Base-by-base conservation (phyloP, 495 filamentous ascomycete genomes). In the Pseudoneurospora amorphoporcata region DNA sequence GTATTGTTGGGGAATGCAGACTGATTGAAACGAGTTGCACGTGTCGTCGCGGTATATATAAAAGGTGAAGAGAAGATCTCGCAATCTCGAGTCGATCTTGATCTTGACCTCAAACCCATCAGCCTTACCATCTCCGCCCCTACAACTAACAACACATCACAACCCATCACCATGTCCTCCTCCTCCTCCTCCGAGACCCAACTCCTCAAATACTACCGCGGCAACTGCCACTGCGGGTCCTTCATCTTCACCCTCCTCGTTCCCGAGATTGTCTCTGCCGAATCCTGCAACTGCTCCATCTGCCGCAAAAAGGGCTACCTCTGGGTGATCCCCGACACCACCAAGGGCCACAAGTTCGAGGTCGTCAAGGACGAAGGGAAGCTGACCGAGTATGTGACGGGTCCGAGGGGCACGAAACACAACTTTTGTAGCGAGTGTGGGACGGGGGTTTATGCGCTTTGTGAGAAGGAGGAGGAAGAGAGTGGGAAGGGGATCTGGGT, bases 141-240 rank as follows among this genome's bases (percentile, higher is more conserved):
- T n/a, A 45, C 42, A 3, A 10, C n/a, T 23, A 23, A 23, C 0
- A 42, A 17, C 0, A 4, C 40, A 45, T 19, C 42, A 16, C 16
- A 43, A 43, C 42, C 8, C n/a, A 53, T 10, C 47, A 58, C 45
- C 29, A 61, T 58, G 47, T 61, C 45, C 19, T 53, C 53, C 53
- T 16, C 53, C 41, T 6, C 41, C 40, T 4, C 41, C 8, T 17
- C 69, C 39, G 40, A 70, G 42, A 71, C 69, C 39, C 61, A 70
- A 47, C 42, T 72, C 38, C 70, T 81, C 71, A 85, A 85, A 74
- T 84, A 82, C 71, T 88, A 88, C 79, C 81, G 85, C 9, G 87
- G 85, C 76, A 88, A 83, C 77, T 89, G 87, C 82, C 86, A 88
- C 78, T 89, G 87, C 78, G 79, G 77, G 3, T 79, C 80, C 45